These are phyloP conservation scores for Helichrysum umbraculigerum DNA, from an alignment of 129 eudicot genomes.

Conservation along the genomic window DNA sequence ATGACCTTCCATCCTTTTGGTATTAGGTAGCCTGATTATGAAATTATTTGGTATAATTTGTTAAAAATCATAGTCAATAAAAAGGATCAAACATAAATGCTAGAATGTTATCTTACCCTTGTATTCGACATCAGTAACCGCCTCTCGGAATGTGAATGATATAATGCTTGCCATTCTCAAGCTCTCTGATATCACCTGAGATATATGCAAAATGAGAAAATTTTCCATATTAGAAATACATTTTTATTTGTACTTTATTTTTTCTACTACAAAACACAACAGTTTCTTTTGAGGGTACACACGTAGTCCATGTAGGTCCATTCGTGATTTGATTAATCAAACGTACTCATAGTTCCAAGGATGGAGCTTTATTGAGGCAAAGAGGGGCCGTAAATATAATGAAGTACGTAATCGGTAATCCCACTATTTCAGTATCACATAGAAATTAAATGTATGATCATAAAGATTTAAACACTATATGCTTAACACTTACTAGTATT, in stretches of 20 bases:
- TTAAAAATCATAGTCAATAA: constrained; percentile 17
- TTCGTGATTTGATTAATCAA: background rate
- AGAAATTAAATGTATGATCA: too few species aligned
- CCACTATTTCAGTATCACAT: too few species aligned
- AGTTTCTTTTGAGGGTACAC: background rate
- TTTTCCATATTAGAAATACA: background rate
- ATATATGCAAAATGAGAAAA: constrained; percentile 2
- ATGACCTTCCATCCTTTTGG: constrained; percentile 98
- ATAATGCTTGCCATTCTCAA: constrained; percentile 66
- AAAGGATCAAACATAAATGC: background rate
- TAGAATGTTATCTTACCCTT: constrained; percentile 43
- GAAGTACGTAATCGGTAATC: too few species aligned
- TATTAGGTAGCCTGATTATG: constrained; percentile 63
- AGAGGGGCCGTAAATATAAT: too few species aligned
- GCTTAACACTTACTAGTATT: too few species aligned
- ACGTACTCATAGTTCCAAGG: background rate
- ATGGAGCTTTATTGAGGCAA: too few species aligned
- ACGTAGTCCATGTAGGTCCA: background rate
- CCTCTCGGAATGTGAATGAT: constrained; percentile 64
- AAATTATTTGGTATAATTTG: constrained; percentile 27
- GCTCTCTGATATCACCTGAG: constrained; percentile 61
- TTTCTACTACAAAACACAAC: background rate
- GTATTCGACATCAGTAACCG: constrained; percentile 64
- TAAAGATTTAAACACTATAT: too few species aligned
- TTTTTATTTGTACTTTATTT: background rate